Conservation (phyloP, 192 early-diverging fungal species). For the Backusella parvicylindrica region DNA sequence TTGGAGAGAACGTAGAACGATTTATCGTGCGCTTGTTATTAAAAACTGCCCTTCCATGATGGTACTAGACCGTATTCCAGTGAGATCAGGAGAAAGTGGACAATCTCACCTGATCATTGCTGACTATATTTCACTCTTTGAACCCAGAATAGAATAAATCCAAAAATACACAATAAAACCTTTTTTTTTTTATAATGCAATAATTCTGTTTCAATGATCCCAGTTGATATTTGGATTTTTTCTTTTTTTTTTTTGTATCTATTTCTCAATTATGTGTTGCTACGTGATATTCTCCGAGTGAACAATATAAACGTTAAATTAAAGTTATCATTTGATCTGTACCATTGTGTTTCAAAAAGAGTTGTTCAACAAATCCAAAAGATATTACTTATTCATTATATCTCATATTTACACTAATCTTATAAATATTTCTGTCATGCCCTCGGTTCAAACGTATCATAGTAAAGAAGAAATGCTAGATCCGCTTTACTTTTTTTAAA, state of each 20-base stretch:
- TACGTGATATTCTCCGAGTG: not conserved
- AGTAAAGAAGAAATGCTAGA: no score
- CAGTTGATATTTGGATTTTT: not conserved
- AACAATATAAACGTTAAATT: not conserved
- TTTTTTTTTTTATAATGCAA: not conserved
- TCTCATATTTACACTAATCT: no score
- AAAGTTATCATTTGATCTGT: no score
- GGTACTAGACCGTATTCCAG: not conserved
- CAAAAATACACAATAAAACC: not conserved
- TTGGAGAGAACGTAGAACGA: not conserved
- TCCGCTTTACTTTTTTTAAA: no score
- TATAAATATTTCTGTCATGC: no score
- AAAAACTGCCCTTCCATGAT: not conserved
- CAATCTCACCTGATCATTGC: not conserved
- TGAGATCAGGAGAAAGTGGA: not conserved
- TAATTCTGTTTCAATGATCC: not conserved
- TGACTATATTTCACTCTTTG: not conserved
- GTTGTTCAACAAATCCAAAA: not conserved
- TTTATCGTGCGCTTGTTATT: constrained; percentile 17
- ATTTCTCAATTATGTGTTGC: no score
- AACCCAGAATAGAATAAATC: not conserved
- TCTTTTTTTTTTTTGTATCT: not conserved
- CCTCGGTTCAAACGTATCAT: no score
- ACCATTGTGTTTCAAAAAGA: not conserved
- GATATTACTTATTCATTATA: no score